Base-by-base conservation (phyloP, 768 basidiomycete genomes). In the Mycena epipterygia region DNA sequence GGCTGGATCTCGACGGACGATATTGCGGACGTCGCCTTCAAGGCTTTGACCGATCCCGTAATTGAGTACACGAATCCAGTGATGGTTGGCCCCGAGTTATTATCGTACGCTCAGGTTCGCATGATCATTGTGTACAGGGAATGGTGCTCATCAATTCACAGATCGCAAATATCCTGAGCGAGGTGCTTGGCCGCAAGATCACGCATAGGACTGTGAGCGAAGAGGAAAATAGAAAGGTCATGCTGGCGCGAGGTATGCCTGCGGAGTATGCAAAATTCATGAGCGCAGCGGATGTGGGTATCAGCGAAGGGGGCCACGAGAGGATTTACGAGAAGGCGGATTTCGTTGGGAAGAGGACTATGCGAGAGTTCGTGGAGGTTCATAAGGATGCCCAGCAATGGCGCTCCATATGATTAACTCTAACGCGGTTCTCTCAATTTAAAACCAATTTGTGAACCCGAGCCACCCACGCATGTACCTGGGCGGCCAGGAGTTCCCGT, bases 141-240 rank as follows among this genome's bases (percentile, higher is more conserved):
- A 39, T 39, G 9, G 37, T 39, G 37, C 48, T 27, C 48, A 49
- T 21, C 17, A 12, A 27, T 25, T 12, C 13, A 16, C 25, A 49
- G 48, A 49, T 49, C 14, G 27, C 48, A 25, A 5, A 27, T 27
- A 49, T 49, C 2, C 11, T 27, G 23, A 49, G 13, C 11, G 48
- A 49, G 14, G 27, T 49, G 25, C 48, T 49, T 25, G 48, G 48
- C 25, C 48, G 48, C 25, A 16, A 27, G 23, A 49, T 27, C 11
- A 49, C 5, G 13, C 25, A 49, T 25, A 25, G 25, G 25, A 49
- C 6, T 16, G 25, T 49, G 12, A 49, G 48, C 25, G 48, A 49
- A 12, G 70, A 76, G 29, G 78, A 82, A 33, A 64, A 56, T 19
- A 35, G 58, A 13, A 21, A 68, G n/a, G 39, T 76, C 8, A 75